Evolutionary conservation across 179 eudicot species (phyloP), one percentile per base, ranked within the genome.

Genomic region (Gypsophila paniculata): DNA sequence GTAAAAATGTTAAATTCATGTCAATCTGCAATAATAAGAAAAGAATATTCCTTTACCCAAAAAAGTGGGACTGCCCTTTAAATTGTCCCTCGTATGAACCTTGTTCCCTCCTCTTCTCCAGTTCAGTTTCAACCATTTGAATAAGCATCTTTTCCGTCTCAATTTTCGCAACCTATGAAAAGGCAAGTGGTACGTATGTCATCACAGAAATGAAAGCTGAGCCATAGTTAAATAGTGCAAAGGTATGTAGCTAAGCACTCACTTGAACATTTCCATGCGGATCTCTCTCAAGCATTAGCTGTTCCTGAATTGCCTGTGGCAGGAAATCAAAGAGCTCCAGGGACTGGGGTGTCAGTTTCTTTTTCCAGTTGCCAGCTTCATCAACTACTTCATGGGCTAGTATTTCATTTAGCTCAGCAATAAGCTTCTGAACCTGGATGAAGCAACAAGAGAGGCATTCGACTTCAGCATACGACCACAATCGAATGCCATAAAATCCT

Each of bases 111-210:
- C 93, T 87, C 65, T 82, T 82, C 78, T 86, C 93, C 80, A 95
- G 72, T 77, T 94, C 99, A 69, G 90, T 87, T 82, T 92, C 97
- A 74, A 88, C 99, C 99, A 95, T 95, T 78, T 95, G 95, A 75
- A 92, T 95, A 75, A 95, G 95, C 96, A 92, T 92, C 83, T 90
- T 95, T 79, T 92, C 97, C 44, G 99, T 95, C 85, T 92, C 97
- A 64, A 95, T 92, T 83, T 92, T 92, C 38, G 97, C 97, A 81
- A 92, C 99, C 99, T 94, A 80, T 14, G 71, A 67, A 48, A 62
- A 61, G 38, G 57, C 39, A 61, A 53, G 55, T 18, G 26, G 26
- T 34, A n/a, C 6, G 19, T 0, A 19, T n/a, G 21, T 59, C 42
- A 52, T 29, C 38, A 25, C 42, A 66, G 8, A 46, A 25, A 53